Evolutionary conservation across 768 basidiomycete genomes (phyloP), one percentile per base, ranked within the genome.

Genomic region (Panellus pusillus): DNA sequence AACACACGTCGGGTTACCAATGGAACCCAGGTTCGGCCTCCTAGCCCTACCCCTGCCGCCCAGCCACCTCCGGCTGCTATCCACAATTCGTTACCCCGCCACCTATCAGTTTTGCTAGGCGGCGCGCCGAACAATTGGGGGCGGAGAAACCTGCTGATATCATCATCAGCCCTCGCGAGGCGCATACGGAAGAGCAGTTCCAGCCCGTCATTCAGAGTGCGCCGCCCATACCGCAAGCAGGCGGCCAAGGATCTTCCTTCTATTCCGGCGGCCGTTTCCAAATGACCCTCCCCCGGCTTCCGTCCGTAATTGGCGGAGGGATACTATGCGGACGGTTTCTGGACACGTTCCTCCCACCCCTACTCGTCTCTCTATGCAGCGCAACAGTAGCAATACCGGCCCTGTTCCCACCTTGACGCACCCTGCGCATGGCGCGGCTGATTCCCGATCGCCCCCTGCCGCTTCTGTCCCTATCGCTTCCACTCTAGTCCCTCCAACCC

Each of bases 141-240:
- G 77, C 82, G 79, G 66, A 87, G 76, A 70, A 89, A 68, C 89
- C 89, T 0, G 87, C 89, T 2, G 89, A 91, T 63, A 87, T 90
- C 56, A 63, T 89, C 56, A 89, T 91, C 74, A 86, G 82, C 59
- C 87, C 88, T 9, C 75, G 85, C 47, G 85, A 84, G 55, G 65
- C 74, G 5, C 77, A 80, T 28, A 72, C 73, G 13, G 67, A 72
- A 20, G 83, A 84, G 54, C 80, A 80, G 51, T 70, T 85, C 37
- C 79, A 79, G 50, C 86, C 87, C 19, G 77, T 79, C 44, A 86
- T 91, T 31, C 89, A 90, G 66, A 89, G 87, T 60, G 89, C 89
- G 0, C 89, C 89, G 1, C 85, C 88, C 0, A 72, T 86, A 41
- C 80, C 82, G 1, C 79, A 79, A 45, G 77, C 76, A 6, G 74